A percentile compares a stretch with the other conserved stretches of the same genome.
These are phyloP conservation scores for Penicillium sp. DNA, from an alignment of 2,329 filamentous ascomycete species.

Conservation along the genomic window DNA sequence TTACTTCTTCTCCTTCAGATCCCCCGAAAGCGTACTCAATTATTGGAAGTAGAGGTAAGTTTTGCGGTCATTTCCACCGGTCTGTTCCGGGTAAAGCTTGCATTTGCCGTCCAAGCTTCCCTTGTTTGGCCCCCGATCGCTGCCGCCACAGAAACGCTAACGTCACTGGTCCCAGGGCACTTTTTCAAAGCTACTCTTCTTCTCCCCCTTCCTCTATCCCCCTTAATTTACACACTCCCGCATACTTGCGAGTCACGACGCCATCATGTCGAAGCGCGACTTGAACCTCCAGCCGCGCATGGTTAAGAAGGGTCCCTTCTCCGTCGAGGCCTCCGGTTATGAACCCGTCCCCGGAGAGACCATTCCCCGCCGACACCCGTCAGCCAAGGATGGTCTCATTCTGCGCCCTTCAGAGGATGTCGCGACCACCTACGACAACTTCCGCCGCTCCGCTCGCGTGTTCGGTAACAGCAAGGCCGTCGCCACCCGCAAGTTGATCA, in stretches of 20 bases:
- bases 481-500: constrained; percentile 71
- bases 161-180: constrained; percentile 4
- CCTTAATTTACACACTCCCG: not conserved
- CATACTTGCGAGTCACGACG: not conserved
- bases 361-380: constrained; percentile 72
- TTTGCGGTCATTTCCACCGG: not conserved
- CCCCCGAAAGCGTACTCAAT: not conserved
- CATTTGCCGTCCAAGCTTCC: constrained; percentile 4
- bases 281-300: constrained; percentile 48
- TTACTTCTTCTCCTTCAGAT: not conserved
- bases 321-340: constrained; percentile 68
- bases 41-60: not conserved
- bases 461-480: constrained; percentile 66
- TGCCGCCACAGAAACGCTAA: constrained; percentile 5
- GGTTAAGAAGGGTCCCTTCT: constrained; percentile 71
- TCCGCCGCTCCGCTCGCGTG: constrained; percentile 65
- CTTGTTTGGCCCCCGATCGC: constrained; percentile 1
- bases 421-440: constrained; percentile 75
- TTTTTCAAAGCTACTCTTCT: not conserved
- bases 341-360: constrained; percentile 77
- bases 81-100: not conserved
- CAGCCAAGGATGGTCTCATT: constrained; percentile 69
- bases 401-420: constrained; percentile 67
- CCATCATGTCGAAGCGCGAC: constrained; percentile 36
- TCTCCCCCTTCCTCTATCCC: not conserved